A percentile compares a stretch with the other conserved stretches of the same genome.
Evolutionary conservation across 768 basidiomycete genomes (phyloP).

Genomic region (Imleria badia): DNA sequence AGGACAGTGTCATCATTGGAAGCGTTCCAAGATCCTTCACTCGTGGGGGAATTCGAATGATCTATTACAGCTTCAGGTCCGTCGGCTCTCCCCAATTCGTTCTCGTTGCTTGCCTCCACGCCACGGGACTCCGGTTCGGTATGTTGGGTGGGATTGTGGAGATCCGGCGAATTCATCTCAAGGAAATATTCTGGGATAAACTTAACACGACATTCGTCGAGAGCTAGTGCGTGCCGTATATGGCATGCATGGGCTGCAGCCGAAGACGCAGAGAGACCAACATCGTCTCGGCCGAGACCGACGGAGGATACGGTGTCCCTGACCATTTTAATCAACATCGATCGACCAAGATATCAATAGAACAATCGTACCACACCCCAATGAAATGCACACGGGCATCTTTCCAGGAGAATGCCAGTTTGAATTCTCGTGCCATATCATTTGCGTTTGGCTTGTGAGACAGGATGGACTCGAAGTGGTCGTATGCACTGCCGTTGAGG

Average conservation of each 20-base stretch:
- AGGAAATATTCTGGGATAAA: conserved; percentile 48
- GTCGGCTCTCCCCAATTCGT: not conserved
- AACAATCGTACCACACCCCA: conserved; percentile 45
- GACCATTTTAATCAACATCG: not conserved
- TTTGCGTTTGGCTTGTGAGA: conserved; percentile 19
- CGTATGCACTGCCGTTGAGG: not conserved
- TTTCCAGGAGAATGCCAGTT: conserved; percentile 44
- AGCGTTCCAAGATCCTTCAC: not conserved
- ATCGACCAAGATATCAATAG: not conserved
- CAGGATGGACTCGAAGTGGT: conserved; percentile 7
- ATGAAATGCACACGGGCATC: conserved; percentile 48
- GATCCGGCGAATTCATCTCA: conserved; percentile 25
- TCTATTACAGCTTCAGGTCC: not conserved
- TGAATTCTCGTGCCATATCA: conserved; percentile 34
- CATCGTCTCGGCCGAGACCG: conserved; percentile 38
- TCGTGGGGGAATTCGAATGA: not conserved
- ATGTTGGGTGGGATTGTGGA: not conserved
- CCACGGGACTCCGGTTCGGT: not conserved
- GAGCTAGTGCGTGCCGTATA: conserved; percentile 62
- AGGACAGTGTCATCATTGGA: not conserved
- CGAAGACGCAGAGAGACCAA: conserved; percentile 54
- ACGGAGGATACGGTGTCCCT: conserved; percentile 74
- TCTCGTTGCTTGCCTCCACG: not conserved
- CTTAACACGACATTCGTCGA: conserved; percentile 63
- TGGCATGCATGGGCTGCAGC: conserved; percentile 54